These are phyloP conservation scores for Pulveroboletus sp. DNA, from an alignment of 768 basidiomycete genomes.

Conservation along the genomic window DNA sequence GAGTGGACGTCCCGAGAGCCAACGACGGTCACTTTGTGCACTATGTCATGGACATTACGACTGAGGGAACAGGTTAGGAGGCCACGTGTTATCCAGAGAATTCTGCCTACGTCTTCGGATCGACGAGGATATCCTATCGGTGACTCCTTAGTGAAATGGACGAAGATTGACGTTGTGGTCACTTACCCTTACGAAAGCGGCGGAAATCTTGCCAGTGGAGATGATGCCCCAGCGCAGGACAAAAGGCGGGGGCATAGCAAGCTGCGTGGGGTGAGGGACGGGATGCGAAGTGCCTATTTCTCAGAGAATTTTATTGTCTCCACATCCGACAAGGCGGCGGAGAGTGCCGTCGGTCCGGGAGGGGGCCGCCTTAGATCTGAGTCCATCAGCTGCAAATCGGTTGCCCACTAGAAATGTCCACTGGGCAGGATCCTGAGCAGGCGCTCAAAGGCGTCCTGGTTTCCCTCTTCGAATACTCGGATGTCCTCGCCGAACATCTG, in stretches of 20 bases:
- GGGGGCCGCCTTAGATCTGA: background rate
- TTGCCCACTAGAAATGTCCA: background rate
- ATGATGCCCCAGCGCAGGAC: slow-evolving; percentile 83
- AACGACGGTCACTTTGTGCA: slow-evolving; percentile 68
- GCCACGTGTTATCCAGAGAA: background rate
- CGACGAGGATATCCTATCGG: slow-evolving; percentile 66
- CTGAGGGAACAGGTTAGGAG: slow-evolving; percentile 32
- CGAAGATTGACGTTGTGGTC: background rate
- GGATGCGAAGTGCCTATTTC: background rate
- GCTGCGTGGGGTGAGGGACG: background rate
- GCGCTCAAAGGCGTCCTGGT: slow-evolving; percentile 35
- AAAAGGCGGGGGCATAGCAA: slow-evolving; percentile 32
- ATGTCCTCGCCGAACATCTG: slow-evolving; percentile 49
- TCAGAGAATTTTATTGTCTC: background rate
- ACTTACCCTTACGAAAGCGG: slow-evolving; percentile 61
- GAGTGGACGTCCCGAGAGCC: slow-evolving; percentile 72
- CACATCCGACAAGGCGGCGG: slow-evolving; percentile 7
- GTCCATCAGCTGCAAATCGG: background rate
- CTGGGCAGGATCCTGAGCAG: slow-evolving; percentile 8
- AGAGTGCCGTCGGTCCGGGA: slow-evolving; percentile 3
- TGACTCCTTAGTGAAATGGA: slow-evolving; percentile 2
- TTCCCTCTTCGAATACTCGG: slow-evolving; percentile 67
- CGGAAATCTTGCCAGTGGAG: slow-evolving; percentile 75
- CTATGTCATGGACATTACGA: slow-evolving; percentile 63
- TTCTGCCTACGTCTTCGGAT: slow-evolving; percentile 66